These are phyloP conservation scores for Phytopythium oedochilum DNA, from an alignment of 352 stramenopile species.

Conservation along the genomic window DNA sequence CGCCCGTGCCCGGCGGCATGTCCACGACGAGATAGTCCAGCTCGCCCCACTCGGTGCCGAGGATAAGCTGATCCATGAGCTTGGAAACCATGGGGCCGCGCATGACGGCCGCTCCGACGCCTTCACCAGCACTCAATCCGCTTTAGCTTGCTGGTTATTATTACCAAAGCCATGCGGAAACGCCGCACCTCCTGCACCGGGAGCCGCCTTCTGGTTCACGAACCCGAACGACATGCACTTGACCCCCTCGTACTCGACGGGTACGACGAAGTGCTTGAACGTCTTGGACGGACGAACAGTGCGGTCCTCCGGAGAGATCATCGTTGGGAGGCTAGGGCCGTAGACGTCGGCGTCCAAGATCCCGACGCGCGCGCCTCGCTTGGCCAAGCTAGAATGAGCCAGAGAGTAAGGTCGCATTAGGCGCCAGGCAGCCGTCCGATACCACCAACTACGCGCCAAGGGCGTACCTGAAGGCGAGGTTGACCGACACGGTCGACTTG, in stretches of 20 bases:
- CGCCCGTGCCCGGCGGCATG: constrained; percentile 98
- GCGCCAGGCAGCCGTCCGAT: too few species aligned
- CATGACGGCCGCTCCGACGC: constrained; percentile 91
- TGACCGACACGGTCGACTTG: constrained; percentile 99
- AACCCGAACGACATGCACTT: constrained; percentile 94
- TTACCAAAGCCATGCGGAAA: neutral
- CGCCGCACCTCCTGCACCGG: constrained; percentile 57
- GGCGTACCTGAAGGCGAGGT: constrained; percentile 92
- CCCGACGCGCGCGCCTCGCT: constrained; percentile 92
- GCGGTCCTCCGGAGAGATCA: constrained; percentile 80
- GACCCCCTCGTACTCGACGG: constrained; percentile 84
- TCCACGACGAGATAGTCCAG: constrained; percentile 99
- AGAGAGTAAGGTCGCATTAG: too few species aligned
- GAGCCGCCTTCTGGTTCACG: constrained; percentile 82
- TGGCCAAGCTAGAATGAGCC: constrained; percentile 73
- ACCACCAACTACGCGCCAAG: neutral
- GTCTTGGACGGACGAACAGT: constrained; percentile 66
- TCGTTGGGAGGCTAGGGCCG: constrained; percentile 97
- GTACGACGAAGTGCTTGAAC: constrained; percentile 73
- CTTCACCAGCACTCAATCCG: constrained; percentile 6
- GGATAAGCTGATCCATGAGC: constrained; percentile 94
- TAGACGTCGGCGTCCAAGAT: constrained; percentile 99
- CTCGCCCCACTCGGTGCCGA: constrained; percentile 97
- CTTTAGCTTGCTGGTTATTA: neutral
- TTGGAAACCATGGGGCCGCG: constrained; percentile 98